Evolutionary conservation across 2,329 filamentous ascomycete species (phyloP), one percentile per base, ranked within the genome.

Genomic region (Pseudodiploospora longispora): DNA sequence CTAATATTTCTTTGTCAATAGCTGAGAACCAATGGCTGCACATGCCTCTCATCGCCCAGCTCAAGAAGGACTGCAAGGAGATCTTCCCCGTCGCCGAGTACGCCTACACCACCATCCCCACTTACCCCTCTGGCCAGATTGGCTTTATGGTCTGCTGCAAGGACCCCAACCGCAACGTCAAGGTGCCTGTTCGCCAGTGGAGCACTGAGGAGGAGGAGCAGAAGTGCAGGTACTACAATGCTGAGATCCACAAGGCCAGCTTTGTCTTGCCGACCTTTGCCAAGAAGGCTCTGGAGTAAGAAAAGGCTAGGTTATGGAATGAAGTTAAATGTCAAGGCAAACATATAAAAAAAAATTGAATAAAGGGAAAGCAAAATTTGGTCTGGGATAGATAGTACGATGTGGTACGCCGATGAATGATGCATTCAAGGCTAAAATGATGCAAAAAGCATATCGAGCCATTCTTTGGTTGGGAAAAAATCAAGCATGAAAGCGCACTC

Each of bases 141-240:
- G 93, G 93, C 65, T 98, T 98, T 83, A 96, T 98, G 90, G 87
- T 98, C 64, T 97, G 93, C 83, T 87, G 78, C 83, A 97, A 98
- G 82, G 91, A 97, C 65, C 74, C 82, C 65, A 81, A 70, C 63
- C 80, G 83, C 66, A 79, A 98, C 70, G 78, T 97, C 64, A 87
- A 79, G 68, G 86, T 83, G 69, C 93, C 93, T 43, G 63, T 96
- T 50, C 85, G 93, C 62, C 75, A 70, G 58, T 95, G 89, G 84
- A 75, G 80, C 52, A 64, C 76, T 52, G 90, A 94, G 70, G 89
- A 97, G 71, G 93, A 98, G 79, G 83, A 87, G 62, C 83, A 87
- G 69, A 75, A 91, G 59, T 95, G 88, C 85, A 80, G 80, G 66
- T 98, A 98, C 82, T 98, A 98, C 79, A 97, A 89, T 75, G 78